A percentile compares a stretch with the other conserved stretches of the same genome.
phyloP scores from a whole-genome alignment of 352 stramenopile genomes.

The Phytophthora niederhauseri region DNA sequence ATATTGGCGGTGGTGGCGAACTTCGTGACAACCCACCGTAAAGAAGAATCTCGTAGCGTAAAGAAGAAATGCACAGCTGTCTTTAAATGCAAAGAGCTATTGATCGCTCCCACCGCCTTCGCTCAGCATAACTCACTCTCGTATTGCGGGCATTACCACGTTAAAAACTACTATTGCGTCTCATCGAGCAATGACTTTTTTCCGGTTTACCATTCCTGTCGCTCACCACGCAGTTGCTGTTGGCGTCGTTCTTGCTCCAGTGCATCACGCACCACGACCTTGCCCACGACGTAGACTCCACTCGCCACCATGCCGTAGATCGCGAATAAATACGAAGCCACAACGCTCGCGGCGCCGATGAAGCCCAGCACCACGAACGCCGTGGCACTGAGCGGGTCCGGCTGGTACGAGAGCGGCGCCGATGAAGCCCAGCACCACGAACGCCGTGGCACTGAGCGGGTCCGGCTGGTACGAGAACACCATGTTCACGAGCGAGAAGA shows the following conservation, averaged over 20 bases:
- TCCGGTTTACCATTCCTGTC: slow-evolving; percentile 38
- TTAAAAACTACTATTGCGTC: slow-evolving; percentile 1
- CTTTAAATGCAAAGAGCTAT: too few species aligned
- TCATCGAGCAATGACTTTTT: neutral
- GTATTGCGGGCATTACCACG: neutral
- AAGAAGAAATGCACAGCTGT: too few species aligned
- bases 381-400: slow-evolving; percentile 73
- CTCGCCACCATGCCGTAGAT: slow-evolving; percentile 89
- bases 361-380: slow-evolving; percentile 79
- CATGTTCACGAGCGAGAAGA: slow-evolving; percentile 84
- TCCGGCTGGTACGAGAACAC: slow-evolving; percentile 87
- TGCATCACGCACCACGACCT: slow-evolving; percentile 75
- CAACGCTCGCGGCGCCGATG: slow-evolving; percentile 74
- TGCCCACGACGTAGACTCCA: slow-evolving; percentile 79
- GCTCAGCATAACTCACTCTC: too few species aligned
- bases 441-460: slow-evolving; percentile 73
- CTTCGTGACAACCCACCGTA: too few species aligned
- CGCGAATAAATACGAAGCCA: slow-evolving; percentile 86
- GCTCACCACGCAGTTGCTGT: slow-evolving; percentile 53
- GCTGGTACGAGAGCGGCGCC: slow-evolving; percentile 81
- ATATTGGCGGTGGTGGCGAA: too few species aligned
- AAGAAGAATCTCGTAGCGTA: too few species aligned
- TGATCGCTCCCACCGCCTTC: too few species aligned
- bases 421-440: slow-evolving; percentile 76
- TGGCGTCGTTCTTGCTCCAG: slow-evolving; percentile 76